Percentiles rank a stretch among this genome's conserved stretches.
These are phyloP conservation scores for Amylocarpus encephaloides DNA, from an alignment of 2,329 filamentous ascomycete species.

Conservation along the genomic window DNA sequence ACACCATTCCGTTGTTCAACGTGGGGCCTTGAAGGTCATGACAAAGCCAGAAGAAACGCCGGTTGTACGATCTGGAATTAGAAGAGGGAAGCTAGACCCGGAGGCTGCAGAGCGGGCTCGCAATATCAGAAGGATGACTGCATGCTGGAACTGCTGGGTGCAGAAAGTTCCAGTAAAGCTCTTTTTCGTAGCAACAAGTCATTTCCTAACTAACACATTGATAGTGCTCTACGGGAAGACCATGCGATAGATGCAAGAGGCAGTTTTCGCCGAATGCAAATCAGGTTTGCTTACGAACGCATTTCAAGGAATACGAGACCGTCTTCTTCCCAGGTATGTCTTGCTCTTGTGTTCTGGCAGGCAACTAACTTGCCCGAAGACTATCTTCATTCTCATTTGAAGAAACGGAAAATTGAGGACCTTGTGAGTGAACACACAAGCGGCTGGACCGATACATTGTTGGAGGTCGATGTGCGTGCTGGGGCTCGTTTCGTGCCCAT, in stretches of 20 bases:
- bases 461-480: conserved; percentile 18
- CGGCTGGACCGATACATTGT: conserved; percentile 11
- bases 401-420: conserved; percentile 22
- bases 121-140: conserved; percentile 15
- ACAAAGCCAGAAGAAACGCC: conserved; percentile 5
- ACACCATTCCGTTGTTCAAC: conserved; percentile 12
- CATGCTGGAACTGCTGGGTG: conserved; percentile 25
- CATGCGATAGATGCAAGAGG: conserved; percentile 20
- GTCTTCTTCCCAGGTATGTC: conserved; percentile 21
- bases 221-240: conserved; percentile 18
- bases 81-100: conserved; percentile 17
- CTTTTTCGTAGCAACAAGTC: no score
- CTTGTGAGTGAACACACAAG: conserved; percentile 22
- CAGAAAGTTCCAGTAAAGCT: conserved; percentile 19
- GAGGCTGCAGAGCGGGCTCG: conserved; percentile 18
- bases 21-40: conserved; percentile 8
- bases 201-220: neutral
- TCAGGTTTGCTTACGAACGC: conserved; percentile 17
- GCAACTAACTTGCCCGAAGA: conserved; percentile 10
- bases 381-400: conserved; percentile 20
- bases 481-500: conserved; percentile 19
- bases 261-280: conserved; percentile 7
- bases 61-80: conserved; percentile 10
- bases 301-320: conserved; percentile 19
- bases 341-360: neutral